Evolutionary conservation across 2,329 filamentous ascomycete species (phyloP).

Genomic region (Thielaviopsis punctulata): DNA sequence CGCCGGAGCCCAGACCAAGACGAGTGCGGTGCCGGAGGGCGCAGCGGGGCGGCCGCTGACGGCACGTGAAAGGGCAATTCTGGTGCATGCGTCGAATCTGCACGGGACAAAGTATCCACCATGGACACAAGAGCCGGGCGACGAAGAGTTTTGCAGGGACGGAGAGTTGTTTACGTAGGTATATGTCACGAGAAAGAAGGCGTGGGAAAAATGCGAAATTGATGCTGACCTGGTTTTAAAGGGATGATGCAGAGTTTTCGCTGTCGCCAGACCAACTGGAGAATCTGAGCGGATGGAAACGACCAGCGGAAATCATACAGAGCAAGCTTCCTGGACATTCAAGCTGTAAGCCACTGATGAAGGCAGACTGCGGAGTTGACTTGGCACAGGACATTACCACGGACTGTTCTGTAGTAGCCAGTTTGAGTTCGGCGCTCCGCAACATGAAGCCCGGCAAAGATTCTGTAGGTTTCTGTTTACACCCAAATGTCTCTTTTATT

Average conservation of each 20-base stretch:
- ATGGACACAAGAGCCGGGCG: conserved; percentile 50
- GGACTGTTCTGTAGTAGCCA: conserved; percentile 93
- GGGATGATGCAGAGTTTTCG: conserved; percentile 50
- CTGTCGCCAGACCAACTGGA: conserved; percentile 58
- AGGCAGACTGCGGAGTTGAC: conserved; percentile 45
- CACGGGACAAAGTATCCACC: conserved; percentile 73
- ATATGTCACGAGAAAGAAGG: conserved; percentile 13
- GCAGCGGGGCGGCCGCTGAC: conserved; percentile 37
- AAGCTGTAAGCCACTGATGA: conserved; percentile 41
- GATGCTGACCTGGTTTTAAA: too few species aligned
- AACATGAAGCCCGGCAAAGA: conserved; percentile 50
- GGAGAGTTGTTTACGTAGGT: conserved; percentile 45
- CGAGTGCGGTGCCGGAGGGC: not conserved
- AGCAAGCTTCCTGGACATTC: not conserved
- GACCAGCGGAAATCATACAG: conserved; percentile 39
- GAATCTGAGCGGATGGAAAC: conserved; percentile 72
- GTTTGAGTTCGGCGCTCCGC: conserved; percentile 66
- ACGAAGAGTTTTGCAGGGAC: conserved; percentile 42
- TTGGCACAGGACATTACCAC: conserved; percentile 90
- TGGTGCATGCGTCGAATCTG: conserved; percentile 61
- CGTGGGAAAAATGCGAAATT: not conserved
- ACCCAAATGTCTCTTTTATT: too few species aligned
- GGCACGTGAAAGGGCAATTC: conserved; percentile 55
- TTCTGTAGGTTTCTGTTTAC: conserved; percentile 33
- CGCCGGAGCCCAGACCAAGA: too few species aligned